Conservation (phyloP, 768 basidiomycete species). For the Naematelia encephala region DNA sequence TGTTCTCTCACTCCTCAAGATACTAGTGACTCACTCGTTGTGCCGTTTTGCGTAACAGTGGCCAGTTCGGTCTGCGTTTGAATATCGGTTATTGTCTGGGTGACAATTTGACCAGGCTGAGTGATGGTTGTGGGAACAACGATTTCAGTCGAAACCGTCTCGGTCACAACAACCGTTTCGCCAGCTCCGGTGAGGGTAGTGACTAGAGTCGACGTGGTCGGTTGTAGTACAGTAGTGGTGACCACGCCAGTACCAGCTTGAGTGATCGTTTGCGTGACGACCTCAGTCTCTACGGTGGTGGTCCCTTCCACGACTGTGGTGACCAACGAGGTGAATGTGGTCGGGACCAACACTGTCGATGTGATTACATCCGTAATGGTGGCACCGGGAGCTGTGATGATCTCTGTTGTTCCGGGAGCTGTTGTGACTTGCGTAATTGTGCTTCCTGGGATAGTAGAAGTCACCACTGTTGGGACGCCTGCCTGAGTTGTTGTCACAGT, state of each 20-base stretch:
- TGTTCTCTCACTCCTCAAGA: not conserved
- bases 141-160: slow-evolving; percentile 2
- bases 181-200: slow-evolving; percentile 9
- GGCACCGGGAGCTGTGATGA: slow-evolving; percentile 3
- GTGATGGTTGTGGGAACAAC: slow-evolving; percentile 11
- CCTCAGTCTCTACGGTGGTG: slow-evolving; percentile 4
- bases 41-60: slow-evolving; percentile 10
- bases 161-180: slow-evolving; percentile 11
- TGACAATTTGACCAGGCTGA: not conserved
- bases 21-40: slow-evolving; percentile 15
- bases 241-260: not conserved
- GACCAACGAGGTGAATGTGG: not conserved
- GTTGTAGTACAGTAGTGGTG: slow-evolving; percentile 10
- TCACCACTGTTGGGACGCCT: slow-evolving; percentile 1
- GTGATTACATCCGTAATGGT: slow-evolving; percentile 1
- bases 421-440: slow-evolving; percentile 5
- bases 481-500: slow-evolving; percentile 2
- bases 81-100: slow-evolving; percentile 1
- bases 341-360: not conserved
- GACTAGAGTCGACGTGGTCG: not conserved
- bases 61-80: slow-evolving; percentile 5
- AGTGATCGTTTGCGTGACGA: slow-evolving; percentile 10
- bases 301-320: not conserved
- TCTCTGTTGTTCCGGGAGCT: slow-evolving; percentile 3
- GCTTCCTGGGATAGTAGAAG: not conserved